Evolutionary conservation across 257 asterid species (phyloP).

Genomic region (Scutellaria galericulata): DNA sequence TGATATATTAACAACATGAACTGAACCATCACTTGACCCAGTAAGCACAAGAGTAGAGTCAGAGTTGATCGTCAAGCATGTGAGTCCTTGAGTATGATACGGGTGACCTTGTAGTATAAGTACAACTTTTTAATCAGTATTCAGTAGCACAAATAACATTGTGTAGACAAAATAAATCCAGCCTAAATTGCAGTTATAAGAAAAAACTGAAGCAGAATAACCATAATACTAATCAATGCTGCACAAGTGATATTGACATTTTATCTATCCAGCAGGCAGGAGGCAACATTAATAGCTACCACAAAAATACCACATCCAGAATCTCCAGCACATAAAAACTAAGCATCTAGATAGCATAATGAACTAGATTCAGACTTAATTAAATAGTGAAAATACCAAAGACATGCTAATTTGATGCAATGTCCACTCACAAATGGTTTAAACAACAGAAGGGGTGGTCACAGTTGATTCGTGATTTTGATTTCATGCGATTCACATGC

Average conservation of each 20-base stretch:
- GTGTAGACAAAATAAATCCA: background rate
- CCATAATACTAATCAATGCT: background rate
- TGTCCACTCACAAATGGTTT: background rate
- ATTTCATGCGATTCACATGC: background rate
- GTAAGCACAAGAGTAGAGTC: constrained; percentile 82
- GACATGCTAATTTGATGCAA: background rate
- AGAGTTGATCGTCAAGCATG: constrained; percentile 77
- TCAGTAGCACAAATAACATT: constrained; percentile 18
- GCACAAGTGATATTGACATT: constrained; percentile 1
- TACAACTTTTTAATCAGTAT: constrained; percentile 13
- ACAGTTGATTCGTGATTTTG: background rate
- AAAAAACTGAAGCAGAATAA: constrained; percentile 17
- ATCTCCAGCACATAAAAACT: constrained; percentile 20
- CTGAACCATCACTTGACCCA: constrained; percentile 80
- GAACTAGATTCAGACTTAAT: background rate
- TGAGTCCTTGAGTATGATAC: constrained; percentile 81
- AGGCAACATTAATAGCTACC: background rate
- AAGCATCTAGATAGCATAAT: constrained; percentile 2
- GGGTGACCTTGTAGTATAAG: constrained; percentile 61
- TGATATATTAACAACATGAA: constrained; percentile 72
- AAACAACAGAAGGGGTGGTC: background rate
- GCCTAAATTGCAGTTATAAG: background rate
- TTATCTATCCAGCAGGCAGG: background rate
- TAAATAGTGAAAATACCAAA: background rate
- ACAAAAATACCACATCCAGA: background rate